Base-by-base conservation (phyloP, 441 rosid genomes). In the Populus trichocarpa region DNA sequence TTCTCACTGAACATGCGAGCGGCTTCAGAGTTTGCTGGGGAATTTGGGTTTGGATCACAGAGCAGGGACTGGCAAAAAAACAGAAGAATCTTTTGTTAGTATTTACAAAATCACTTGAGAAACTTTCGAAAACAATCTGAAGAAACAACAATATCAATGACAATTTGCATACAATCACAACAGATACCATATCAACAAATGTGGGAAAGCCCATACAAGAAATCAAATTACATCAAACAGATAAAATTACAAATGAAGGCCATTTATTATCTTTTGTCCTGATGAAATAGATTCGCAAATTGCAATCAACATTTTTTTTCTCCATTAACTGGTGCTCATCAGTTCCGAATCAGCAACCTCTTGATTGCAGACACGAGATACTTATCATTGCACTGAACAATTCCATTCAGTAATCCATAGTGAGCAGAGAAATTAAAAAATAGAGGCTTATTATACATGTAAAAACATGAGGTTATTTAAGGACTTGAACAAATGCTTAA, bases 1-100 rank as follows among this genome's bases (percentile, higher is more conserved):
- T 86, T 87, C 81, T 88, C 89, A 3, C 89, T 87, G 42, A 87
- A 89, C 92, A 89, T 88, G 69, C 88, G 77, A 67, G 89, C 89
- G 32, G 89, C 92, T 80, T 89, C 92, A 0, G 92, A 85, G 78
- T 89, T 89, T 46, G 90, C 89, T 2, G 92, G 92, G 20, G 92
- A 89, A 75, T 89, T 88, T 22, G 92, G 89, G 74, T 86, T 89
- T 74, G 92, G 90, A 28, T 89, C 90, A n/a, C 90, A 89, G 22
- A 89, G 89, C 81, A 89, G 67, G 4, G 89, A 89, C 89, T 88
- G 84, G 77, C 80, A 76, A 11, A 65, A 64, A 13, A 35, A 9
- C 70, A 63, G 3, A 61, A 61, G 12, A 22, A 22, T 61, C 66
- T 61, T 59, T 61, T 61, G 28, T 61, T 61, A 61, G 66, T n/a